A percentile compares a stretch with the other conserved stretches of the same genome.
These are phyloP conservation scores for Albophoma yamanashiensis DNA, from an alignment of 2,329 filamentous ascomycete genomes.

Conservation along the genomic window DNA sequence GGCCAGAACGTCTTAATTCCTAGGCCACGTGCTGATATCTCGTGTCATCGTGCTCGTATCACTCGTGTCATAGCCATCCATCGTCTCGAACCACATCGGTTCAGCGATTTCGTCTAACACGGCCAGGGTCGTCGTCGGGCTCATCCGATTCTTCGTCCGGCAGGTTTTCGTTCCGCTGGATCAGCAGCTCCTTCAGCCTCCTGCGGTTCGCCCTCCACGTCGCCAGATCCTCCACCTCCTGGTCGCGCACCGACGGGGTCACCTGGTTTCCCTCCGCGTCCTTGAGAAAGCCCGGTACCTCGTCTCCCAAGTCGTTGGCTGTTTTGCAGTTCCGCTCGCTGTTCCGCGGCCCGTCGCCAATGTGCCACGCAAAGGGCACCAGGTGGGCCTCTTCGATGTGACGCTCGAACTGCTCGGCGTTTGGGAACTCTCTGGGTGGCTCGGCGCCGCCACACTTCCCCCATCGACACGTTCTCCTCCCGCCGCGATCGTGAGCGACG, in stretches of 20 bases:
- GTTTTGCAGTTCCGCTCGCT: slow-evolving; percentile 8
- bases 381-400: slow-evolving; percentile 48
- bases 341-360: slow-evolving; percentile 48
- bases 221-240: slow-evolving; percentile 36
- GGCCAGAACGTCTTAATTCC: background rate
- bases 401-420: slow-evolving; percentile 25
- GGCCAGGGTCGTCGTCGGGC: slow-evolving; percentile 3
- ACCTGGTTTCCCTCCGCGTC: slow-evolving; percentile 43
- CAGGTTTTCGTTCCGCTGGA: slow-evolving; percentile 34
- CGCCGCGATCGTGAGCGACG: slow-evolving; percentile 32
- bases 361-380: slow-evolving; percentile 41
- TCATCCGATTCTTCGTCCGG: slow-evolving; percentile 29
- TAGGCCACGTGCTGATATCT: background rate
- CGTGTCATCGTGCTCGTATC: background rate
- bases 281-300: slow-evolving; percentile 38
- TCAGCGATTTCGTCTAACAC: background rate
- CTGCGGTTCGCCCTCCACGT: slow-evolving; percentile 33
- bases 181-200: slow-evolving; percentile 31
- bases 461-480: slow-evolving; percentile 17
- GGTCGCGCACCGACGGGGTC: slow-evolving; percentile 44
- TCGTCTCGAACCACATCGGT: background rate
- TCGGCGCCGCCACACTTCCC: slow-evolving; percentile 14
- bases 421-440: slow-evolving; percentile 21
- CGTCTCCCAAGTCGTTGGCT: slow-evolving; percentile 4
- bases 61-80: background rate